Evolutionary conservation across 805 yeast species (phyloP), one percentile per base, ranked within the genome.

Genomic region (Kurtzmaniella fragi): DNA sequence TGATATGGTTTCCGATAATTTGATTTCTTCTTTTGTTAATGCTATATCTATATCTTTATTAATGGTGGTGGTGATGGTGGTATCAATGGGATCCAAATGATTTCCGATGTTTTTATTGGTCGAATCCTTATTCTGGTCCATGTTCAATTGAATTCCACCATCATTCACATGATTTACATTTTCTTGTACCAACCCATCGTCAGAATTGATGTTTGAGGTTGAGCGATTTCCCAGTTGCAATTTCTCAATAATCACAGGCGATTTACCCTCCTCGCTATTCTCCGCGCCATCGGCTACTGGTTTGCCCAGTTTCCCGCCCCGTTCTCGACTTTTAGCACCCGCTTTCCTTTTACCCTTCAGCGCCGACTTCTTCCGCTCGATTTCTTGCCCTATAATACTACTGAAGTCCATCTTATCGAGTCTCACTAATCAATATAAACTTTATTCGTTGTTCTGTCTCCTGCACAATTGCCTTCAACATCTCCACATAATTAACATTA

Each of bases 341-440:
- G 25, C 41, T 41, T 15, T 39, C 37, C 37, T 48, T 51, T 25
- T 43, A 33, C 14, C 46, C 47, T 6, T 42, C 50, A 14, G 52
- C 43, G 16, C 44, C 45, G 7, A 41, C 17, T 35, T 33, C 39
- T 32, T 43, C 41, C 25, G 42, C 39, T 57, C 61, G 15, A 78
- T 77, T 53, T 78, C 82, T 20, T 61, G 54, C 1, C 68, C 48
- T 38, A 78, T 61, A 56, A 77, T 45, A 29, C 62, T 59, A 10
- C 74, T 62, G 42, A 77, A 69, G 49, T 75, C 73, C 82, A 77
- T 77, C 4, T 38, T 42, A 9, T 20, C 8, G 25, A 5, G 25
- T 20, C 8, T 20, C 5, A 20, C 8, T 20, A 5, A 20, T 20
- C 25, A 20, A 20, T n/a, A 32, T 26, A 13, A 17, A 28, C 20